These are phyloP conservation scores for Leishmania lainsoni DNA, from an alignment of 208 protist genomes.

Conservation along the genomic window DNA sequence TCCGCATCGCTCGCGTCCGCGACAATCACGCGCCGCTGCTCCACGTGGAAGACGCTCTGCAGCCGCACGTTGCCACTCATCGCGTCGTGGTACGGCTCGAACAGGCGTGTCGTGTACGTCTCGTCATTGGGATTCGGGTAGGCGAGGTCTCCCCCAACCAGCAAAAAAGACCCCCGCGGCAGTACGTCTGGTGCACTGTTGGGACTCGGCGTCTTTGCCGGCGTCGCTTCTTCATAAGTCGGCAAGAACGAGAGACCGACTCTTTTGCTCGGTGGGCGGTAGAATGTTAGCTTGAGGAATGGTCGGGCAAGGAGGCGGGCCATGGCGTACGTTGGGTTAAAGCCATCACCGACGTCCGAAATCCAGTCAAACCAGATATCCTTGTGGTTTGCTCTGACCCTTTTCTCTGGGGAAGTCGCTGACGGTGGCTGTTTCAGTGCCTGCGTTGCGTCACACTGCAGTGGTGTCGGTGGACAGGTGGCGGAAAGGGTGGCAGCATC, in stretches of 20 bases:
- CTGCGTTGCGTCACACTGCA: neutral
- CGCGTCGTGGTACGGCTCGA: conserved; percentile 73
- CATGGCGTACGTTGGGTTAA: conserved; percentile 89
- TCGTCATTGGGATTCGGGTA: conserved; percentile 81
- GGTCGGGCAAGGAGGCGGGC: conserved; percentile 76
- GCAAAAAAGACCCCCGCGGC: conserved; percentile 74
- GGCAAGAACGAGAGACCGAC: neutral
- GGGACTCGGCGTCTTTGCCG: conserved; percentile 34
- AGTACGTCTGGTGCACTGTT: conserved; percentile 53
- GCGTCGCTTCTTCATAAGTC: neutral
- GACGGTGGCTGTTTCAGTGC: neutral
- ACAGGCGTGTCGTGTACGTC: conserved; percentile 72
- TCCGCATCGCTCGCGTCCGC: conserved; percentile 48
- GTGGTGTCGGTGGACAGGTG: neutral
- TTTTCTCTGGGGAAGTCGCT: neutral
- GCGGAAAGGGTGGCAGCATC: neutral
- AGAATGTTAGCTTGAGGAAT: conserved; percentile 53
- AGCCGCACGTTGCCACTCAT: conserved; percentile 48
- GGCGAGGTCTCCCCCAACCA: conserved; percentile 84
- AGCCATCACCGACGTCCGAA: conserved; percentile 87
- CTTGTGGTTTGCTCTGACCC: neutral
- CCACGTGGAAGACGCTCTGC: conserved; percentile 46
- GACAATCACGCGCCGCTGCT: conserved; percentile 50
- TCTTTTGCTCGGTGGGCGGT: conserved; percentile 25
- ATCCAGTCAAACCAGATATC: conserved; percentile 91